Evolutionary conservation across 306 rosid species (phyloP).

Genomic region (Crataegus laevigata): DNA sequence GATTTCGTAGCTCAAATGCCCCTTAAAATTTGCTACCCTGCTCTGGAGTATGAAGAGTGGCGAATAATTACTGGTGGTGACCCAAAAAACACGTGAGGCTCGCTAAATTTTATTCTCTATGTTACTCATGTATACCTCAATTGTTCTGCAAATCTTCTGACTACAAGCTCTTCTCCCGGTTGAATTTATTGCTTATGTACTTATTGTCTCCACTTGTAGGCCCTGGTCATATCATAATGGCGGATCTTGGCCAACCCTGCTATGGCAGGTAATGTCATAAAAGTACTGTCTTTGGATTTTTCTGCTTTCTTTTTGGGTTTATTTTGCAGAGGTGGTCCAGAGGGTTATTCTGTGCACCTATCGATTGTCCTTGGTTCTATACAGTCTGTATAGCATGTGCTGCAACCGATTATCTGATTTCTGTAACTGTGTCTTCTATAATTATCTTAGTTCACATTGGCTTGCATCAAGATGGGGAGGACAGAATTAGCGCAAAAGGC

Average conservation of each 20-base stretch:
- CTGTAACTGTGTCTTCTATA: slow-evolving; percentile 1
- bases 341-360: background rate
- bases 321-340: background rate
- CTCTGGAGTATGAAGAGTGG: slow-evolving; percentile 85
- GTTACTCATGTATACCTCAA: background rate
- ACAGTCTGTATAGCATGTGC: background rate
- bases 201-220: slow-evolving; percentile 37
- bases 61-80: slow-evolving; percentile 84
- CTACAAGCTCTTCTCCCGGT: background rate
- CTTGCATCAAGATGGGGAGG: slow-evolving; percentile 88
- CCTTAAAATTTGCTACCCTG: slow-evolving; percentile 85
- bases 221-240: slow-evolving; percentile 97
- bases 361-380: background rate
- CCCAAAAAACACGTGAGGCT: slow-evolving; percentile 88
- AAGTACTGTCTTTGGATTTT: background rate
- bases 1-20: slow-evolving; percentile 83
- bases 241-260: slow-evolving; percentile 91
- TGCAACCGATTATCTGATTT: background rate
- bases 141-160: background rate
- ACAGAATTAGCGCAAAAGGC: slow-evolving; percentile 61
- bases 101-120: background rate
- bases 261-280: slow-evolving; percentile 62
- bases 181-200: background rate
- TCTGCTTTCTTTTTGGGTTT: background rate
- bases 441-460: slow-evolving; percentile 57